Evolutionary conservation across 345 rosid genomes (phyloP), one percentile per base, ranked within the genome.

Genomic region (Populus euphratica): DNA sequence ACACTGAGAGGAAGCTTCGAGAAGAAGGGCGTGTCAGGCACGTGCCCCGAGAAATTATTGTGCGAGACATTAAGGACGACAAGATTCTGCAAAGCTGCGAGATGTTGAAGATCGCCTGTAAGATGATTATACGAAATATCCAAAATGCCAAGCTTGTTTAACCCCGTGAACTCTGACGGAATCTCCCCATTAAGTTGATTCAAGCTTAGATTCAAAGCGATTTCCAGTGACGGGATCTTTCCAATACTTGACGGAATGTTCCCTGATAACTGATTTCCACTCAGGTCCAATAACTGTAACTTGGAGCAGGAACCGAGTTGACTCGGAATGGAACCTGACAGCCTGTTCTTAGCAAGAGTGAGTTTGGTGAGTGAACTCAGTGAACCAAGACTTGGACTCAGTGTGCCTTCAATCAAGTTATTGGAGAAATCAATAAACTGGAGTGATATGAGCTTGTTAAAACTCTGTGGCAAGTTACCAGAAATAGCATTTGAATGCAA

Each of bases 1-100:
- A 82, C 89, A 82, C 89, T 88, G 80, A 88, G 87, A 5, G 98
- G 98, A 23, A 94, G 92, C 84, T 81, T 89, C 25, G 91, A 71
- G 83, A 94, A 94, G 82, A 94, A 93, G 36, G 92, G 91, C 12
- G 92, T 91, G 77, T 93, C 88, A 0, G 98, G 97, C 35, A 91
- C 86, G 69, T 85, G 86, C 10, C 98, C 97, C 8, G 97, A 86
- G 85, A 94, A 90, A 56, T 89, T 83, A 74, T 94, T 94, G 86
- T 86, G 89, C 2, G 98, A 94, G 65, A 94, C 86, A 80, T 94
- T 94, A 77, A 94, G 96, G 23, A 89, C 86, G 62, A 94, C 94
- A 72, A 94, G 97, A 75, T 94, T 94, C 81, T 87, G 91, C 83
- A 94, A 59, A 67, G 84, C 85, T 39, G 89, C 82, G 56, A 94